A percentile compares a stretch with the other conserved stretches of the same genome.
Evolutionary conservation across 306 rosid genomes (phyloP).

Genomic region (Rubus parviflorus): DNA sequence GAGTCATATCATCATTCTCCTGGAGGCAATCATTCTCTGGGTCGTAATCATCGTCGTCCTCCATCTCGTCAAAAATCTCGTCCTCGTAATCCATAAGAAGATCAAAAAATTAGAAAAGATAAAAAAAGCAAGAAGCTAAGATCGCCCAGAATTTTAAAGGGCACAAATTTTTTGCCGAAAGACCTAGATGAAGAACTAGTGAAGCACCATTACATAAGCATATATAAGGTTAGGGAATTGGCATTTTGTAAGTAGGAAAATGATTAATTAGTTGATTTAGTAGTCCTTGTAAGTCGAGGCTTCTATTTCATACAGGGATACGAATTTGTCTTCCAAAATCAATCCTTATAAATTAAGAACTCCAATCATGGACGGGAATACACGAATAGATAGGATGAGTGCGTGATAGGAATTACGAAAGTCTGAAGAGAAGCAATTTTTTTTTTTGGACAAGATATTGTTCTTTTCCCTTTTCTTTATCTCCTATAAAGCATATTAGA

Average conservation of each 20-base stretch:
- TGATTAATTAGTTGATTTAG: no score
- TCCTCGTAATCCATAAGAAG: slow-evolving; percentile 72
- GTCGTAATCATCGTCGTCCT: slow-evolving; percentile 17
- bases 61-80: slow-evolving; percentile 47
- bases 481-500: no score
- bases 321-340: neutral
- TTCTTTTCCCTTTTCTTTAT: no score
- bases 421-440: no score
- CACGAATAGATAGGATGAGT: no score
- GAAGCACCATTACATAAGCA: neutral
- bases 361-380: neutral
- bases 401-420: no score
- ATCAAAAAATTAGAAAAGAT: neutral
- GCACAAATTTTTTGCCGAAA: no score
- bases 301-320: no score
- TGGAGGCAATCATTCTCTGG: slow-evolving; percentile 21
- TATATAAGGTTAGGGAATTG: neutral
- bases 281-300: no score
- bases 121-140: neutral
- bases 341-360: neutral
- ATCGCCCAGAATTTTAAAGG: no score
- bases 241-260: neutral
- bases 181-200: neutral
- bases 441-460: no score
- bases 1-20: slow-evolving; percentile 39